phyloP scores from a whole-genome alignment of 1,284 basidiomycete genomes.

The Cyathus olla region DNA sequence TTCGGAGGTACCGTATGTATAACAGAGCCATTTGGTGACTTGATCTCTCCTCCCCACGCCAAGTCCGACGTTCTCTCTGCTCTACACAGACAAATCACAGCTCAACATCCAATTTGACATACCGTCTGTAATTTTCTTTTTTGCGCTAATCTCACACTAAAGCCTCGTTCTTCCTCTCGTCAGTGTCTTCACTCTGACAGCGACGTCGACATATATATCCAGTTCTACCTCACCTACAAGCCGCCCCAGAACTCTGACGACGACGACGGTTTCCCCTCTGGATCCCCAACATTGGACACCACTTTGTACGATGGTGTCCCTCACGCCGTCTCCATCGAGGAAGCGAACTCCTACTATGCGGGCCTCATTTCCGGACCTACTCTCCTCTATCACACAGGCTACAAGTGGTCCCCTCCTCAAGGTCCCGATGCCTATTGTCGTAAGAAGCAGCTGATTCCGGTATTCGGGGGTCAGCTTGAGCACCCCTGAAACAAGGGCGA shows the following conservation, averaged over 20 bases:
- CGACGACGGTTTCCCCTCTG: background rate
- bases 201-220: background rate
- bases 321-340: constrained; percentile 28
- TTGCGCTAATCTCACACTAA: background rate
- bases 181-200: background rate
- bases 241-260: background rate
- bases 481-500: too few species aligned
- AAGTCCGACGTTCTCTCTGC: background rate
- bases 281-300: constrained; percentile 9
- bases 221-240: background rate
- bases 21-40: background rate
- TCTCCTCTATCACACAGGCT: constrained; percentile 29
- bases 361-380: constrained; percentile 27
- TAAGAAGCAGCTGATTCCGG: too few species aligned
- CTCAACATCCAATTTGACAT: constrained; percentile 12
- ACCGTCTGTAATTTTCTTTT: constrained; percentile 30
- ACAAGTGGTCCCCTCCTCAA: too few species aligned
- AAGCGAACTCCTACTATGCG: constrained; percentile 32
- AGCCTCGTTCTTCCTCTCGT: background rate
- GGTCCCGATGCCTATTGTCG: too few species aligned
- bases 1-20: background rate
- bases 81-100: background rate
- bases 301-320: constrained; percentile 27
- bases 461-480: too few species aligned
- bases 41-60: background rate